phyloP scores from a whole-genome alignment of 257 asterid species.

The Haberlea rhodopensis region DNA sequence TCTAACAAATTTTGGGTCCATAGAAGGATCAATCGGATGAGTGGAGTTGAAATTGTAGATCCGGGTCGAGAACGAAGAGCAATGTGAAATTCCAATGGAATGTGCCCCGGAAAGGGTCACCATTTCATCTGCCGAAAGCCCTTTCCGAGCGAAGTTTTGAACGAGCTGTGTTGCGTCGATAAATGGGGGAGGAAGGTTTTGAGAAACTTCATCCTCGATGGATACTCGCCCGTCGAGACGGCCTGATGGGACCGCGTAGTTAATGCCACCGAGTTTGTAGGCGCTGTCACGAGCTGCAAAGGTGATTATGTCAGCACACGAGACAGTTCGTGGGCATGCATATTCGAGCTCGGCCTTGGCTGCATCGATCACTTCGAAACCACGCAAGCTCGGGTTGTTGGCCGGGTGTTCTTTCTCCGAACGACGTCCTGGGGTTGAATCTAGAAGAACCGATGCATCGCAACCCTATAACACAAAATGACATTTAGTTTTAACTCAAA shows the following conservation, averaged over 20 bases:
- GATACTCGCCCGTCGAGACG: slow-evolving; percentile 39
- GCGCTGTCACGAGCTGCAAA: slow-evolving; percentile 45
- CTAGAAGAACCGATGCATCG: slow-evolving; percentile 44
- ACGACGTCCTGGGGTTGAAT: slow-evolving; percentile 26
- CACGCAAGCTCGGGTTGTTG: slow-evolving; percentile 33
- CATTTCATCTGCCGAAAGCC: slow-evolving; percentile 40
- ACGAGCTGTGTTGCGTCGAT: slow-evolving; percentile 24
- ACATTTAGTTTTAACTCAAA: too few species aligned
- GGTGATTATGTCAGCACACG: slow-evolving; percentile 43
- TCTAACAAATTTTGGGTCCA: slow-evolving; percentile 25
- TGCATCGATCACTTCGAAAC: slow-evolving; percentile 45
- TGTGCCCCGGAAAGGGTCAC: slow-evolving; percentile 56
- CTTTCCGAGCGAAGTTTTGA: slow-evolving; percentile 32
- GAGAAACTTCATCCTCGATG: slow-evolving; percentile 7
- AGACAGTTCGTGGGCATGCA: slow-evolving; percentile 39
- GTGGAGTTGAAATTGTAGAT: slow-evolving; percentile 30
- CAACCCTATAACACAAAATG: slow-evolving; percentile 31
- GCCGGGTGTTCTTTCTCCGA: slow-evolving; percentile 29
- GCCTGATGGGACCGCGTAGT: slow-evolving; percentile 41
- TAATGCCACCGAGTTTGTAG: slow-evolving; percentile 26
- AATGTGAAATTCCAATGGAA: slow-evolving; percentile 38
- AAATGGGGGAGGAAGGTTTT: slow-evolving; percentile 30
- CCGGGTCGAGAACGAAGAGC: slow-evolving; percentile 29
- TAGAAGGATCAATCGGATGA: slow-evolving; percentile 28
- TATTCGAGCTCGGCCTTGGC: slow-evolving; percentile 37